These are phyloP conservation scores for Discostella stelligeroides DNA, from an alignment of 108 stramenopile genomes.

Conservation along the genomic window DNA sequence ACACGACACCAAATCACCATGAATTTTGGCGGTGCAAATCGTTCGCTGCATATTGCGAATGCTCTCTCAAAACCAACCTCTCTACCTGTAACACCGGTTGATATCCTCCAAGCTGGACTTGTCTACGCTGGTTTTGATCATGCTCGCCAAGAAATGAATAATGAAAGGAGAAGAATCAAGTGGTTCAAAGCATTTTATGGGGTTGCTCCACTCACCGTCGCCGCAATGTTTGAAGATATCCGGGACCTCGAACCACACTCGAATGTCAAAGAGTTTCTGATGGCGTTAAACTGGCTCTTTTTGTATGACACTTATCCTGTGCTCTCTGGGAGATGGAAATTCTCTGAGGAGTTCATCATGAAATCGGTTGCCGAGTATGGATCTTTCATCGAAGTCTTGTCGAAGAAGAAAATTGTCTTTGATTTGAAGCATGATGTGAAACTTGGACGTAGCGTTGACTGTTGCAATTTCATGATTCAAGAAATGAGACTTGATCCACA, in stretches of 20 bases:
- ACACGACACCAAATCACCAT: no score
- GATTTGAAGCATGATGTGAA: slow-evolving; percentile 9
- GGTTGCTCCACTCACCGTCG: slow-evolving; percentile 9
- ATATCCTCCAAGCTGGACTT: slow-evolving; percentile 3
- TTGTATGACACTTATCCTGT: slow-evolving; percentile 8
- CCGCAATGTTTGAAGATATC: slow-evolving; percentile 10
- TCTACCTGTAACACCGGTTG: background rate
- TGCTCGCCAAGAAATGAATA: background rate
- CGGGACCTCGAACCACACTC: background rate
- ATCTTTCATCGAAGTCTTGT: background rate
- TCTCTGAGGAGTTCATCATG: background rate
- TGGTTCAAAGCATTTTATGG: slow-evolving; percentile 15
- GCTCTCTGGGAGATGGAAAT: slow-evolving; percentile 23
- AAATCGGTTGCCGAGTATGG: background rate
- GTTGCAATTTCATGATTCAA: slow-evolving; percentile 5
- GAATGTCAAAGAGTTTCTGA: slow-evolving; percentile 3
- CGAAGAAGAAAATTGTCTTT: slow-evolving; percentile 13
- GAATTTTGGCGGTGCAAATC: no score
- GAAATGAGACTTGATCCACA: slow-evolving; percentile 15
- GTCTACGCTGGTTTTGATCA: slow-evolving; percentile 4
- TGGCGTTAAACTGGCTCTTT: slow-evolving; percentile 13
- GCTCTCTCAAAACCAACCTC: no score
- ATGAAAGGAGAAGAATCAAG: background rate
- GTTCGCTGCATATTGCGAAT: no score
- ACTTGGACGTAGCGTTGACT: background rate